phyloP scores from a whole-genome alignment of 164 flowering plant species.

The Vitis vinifera region DNA sequence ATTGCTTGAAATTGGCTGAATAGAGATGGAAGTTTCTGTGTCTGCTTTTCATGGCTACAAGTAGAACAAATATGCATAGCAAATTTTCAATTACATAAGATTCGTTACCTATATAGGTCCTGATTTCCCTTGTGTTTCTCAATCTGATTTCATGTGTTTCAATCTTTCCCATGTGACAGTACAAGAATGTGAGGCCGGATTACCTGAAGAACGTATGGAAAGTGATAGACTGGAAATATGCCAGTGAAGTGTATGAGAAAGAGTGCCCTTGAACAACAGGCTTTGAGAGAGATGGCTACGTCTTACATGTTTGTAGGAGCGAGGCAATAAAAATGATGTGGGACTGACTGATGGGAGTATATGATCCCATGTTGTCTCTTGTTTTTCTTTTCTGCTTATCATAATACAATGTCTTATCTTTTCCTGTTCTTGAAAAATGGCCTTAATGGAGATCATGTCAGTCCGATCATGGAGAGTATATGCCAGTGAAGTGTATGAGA shows the following conservation, averaged over 20 bases:
- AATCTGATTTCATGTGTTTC: not conserved
- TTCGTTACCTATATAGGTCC: not conserved
- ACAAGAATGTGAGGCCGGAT: constrained; percentile 93
- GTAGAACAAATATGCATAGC: no score
- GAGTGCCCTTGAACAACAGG: constrained; percentile 37
- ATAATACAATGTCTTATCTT: no score
- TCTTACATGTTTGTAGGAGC: no score
- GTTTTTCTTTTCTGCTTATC: no score
- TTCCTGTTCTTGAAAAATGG: no score
- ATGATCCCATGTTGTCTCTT: no score
- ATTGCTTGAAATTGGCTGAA: no score
- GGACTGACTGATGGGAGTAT: no score
- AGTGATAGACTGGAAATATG: constrained; percentile 90
- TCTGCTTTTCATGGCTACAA: no score
- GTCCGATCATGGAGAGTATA: constrained; percentile 10
- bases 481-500: constrained; percentile 64
- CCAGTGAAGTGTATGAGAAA: constrained; percentile 62
- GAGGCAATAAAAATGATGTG: no score
- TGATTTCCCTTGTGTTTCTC: not conserved
- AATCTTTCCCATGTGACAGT: constrained; percentile 48
- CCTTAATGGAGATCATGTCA: no score
- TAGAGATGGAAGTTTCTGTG: no score
- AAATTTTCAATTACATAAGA: not conserved
- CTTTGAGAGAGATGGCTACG: not conserved
- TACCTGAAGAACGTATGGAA: constrained; percentile 94